Evolutionary conservation across 2,329 filamentous ascomycete genomes (phyloP).

Genomic region (Proliferodiscus dingleyae): DNA sequence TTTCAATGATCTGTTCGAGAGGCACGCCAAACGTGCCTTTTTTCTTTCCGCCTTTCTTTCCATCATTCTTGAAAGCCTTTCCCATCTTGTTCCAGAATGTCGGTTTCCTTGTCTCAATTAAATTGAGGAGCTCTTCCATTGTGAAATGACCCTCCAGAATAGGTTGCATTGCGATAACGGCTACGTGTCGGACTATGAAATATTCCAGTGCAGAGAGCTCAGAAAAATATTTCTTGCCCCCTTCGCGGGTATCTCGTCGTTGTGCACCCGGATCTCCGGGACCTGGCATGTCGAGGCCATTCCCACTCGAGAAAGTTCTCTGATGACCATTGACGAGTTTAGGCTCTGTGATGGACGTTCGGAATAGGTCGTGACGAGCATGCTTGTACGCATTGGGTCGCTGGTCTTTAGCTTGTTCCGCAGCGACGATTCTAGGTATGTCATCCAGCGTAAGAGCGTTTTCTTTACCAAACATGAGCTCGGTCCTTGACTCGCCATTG

Average conservation of each 20-base stretch:
- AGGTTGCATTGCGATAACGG: conserved; percentile 91
- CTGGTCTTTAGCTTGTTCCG: conserved; percentile 90
- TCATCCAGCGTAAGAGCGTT: conserved; percentile 93
- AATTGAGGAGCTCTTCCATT: conserved; percentile 84
- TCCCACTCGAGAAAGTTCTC: conserved; percentile 56
- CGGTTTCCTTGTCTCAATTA: conserved; percentile 89
- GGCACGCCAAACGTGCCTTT: conserved; percentile 92
- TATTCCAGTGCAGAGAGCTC: conserved; percentile 94
- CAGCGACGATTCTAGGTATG: conserved; percentile 91
- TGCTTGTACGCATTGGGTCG: conserved; percentile 74
- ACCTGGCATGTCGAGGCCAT: conserved; percentile 43
- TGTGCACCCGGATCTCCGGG: conserved; percentile 49
- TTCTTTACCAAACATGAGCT: conserved; percentile 82
- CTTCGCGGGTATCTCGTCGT: conserved; percentile 13
- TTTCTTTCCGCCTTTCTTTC: conserved; percentile 73
- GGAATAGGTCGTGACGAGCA: conserved; percentile 64
- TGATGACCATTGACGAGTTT: conserved; percentile 66
- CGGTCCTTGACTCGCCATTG: conserved; percentile 64
- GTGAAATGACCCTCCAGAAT: conserved; percentile 85
- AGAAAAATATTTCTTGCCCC: conserved; percentile 81
- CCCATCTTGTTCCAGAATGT: conserved; percentile 99
- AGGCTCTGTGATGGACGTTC: conserved; percentile 52
- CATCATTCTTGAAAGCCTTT: conserved; percentile 89
- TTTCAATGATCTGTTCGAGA: conserved; percentile 82
- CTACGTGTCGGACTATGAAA: conserved; percentile 93